These are phyloP conservation scores for Scutellaria baicalensis DNA, from an alignment of 257 asterid species.

Conservation along the genomic window DNA sequence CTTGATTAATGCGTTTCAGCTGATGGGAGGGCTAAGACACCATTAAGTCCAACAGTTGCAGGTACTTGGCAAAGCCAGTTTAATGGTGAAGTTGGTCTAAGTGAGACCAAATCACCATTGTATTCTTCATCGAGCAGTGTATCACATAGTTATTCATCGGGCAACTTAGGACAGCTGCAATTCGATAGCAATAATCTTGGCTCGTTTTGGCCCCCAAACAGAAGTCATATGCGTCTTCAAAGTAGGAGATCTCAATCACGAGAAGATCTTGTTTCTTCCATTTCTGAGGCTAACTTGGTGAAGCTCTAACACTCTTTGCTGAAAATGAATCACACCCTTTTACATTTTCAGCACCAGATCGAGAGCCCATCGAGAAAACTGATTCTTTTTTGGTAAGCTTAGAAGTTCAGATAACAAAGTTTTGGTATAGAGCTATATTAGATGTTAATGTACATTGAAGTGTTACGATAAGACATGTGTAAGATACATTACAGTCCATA, in stretches of 20 bases:
- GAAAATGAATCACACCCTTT: background rate
- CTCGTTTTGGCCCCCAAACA: slow-evolving; percentile 38
- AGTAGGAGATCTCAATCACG: slow-evolving; percentile 93
- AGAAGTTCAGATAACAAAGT: background rate
- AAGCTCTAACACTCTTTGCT: slow-evolving; percentile 26
- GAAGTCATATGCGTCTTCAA: slow-evolving; percentile 66
- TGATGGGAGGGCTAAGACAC: slow-evolving; percentile 57
- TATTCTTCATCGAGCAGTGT: slow-evolving; percentile 52
- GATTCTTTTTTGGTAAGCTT: too few species aligned
- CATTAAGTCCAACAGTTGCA: slow-evolving; percentile 61
- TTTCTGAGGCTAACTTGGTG: slow-evolving; percentile 51
- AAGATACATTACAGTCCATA: background rate
- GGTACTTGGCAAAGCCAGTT: slow-evolving; percentile 30
- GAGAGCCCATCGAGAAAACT: too few species aligned
- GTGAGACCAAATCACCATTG: slow-evolving; percentile 33
- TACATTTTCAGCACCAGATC: background rate
- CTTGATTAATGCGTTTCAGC: slow-evolving; percentile 26
- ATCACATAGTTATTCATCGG: slow-evolving; percentile 58
- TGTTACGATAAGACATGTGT: background rate
- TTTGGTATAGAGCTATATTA: background rate
- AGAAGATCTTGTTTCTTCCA: slow-evolving; percentile 75
- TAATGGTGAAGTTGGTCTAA: slow-evolving; percentile 18
- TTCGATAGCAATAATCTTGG: slow-evolving; percentile 29
- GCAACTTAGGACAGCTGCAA: slow-evolving; percentile 47
- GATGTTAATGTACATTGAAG: background rate